Percentiles rank a stretch among this genome's conserved stretches.
Conservation (phyloP, 257 asterid genomes). For the Agastache rugosa region DNA sequence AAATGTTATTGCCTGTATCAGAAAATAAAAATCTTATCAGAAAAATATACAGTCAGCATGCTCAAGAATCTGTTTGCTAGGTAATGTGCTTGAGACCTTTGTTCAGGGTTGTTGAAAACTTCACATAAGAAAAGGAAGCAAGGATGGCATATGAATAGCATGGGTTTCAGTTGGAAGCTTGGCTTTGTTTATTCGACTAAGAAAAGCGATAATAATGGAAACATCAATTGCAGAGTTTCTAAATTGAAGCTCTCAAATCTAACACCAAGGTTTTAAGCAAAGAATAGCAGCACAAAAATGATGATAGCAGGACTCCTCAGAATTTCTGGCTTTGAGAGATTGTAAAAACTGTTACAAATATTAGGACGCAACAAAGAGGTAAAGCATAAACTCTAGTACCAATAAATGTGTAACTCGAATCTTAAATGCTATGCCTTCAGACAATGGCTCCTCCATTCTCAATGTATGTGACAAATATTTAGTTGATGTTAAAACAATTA, state of each 20-base stretch:
- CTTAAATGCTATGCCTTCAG: slow-evolving; percentile 23
- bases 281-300: neutral
- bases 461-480: slow-evolving; percentile 11
- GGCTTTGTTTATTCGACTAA: slow-evolving; percentile 15
- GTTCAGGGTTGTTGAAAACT: slow-evolving; percentile 17
- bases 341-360: slow-evolving; percentile 2
- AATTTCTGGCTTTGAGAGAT: neutral
- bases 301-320: slow-evolving; percentile 21
- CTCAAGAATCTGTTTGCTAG: neutral
- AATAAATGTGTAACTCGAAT: neutral
- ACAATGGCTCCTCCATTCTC: slow-evolving; percentile 13
- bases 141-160: slow-evolving; percentile 15
- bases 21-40: slow-evolving; percentile 39
- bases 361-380: slow-evolving; percentile 20
- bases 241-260: slow-evolving; percentile 23
- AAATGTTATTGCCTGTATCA: slow-evolving; percentile 87
- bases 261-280: slow-evolving; percentile 28
- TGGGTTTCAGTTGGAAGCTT: slow-evolving; percentile 24
- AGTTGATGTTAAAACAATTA: no score
- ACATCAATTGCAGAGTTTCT: slow-evolving; percentile 4
- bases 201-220: slow-evolving; percentile 1
- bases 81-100: slow-evolving; percentile 17
- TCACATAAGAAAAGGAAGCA: slow-evolving; percentile 22
- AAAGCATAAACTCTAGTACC: slow-evolving; percentile 17
- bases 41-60: neutral